Evolutionary conservation across 2,329 filamentous ascomycete genomes (phyloP).

Genomic region (Pseudogymnoascus sp.): DNA sequence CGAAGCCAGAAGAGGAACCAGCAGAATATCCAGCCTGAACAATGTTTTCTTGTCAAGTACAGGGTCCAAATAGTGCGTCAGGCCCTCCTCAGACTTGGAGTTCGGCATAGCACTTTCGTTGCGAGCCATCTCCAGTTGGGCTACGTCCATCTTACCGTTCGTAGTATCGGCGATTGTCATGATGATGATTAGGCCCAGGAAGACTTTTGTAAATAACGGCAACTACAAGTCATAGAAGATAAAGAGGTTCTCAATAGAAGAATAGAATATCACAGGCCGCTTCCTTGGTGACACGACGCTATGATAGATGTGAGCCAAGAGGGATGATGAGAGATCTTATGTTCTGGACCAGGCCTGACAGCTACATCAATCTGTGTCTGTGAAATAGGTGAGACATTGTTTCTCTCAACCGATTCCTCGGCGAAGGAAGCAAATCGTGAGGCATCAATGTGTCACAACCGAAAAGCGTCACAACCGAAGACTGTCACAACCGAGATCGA

Average conservation of each 20-base stretch:
- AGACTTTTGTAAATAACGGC: background rate
- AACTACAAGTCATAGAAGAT: background rate
- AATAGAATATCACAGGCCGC: background rate
- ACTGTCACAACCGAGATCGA: background rate
- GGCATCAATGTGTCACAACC: slow-evolving; percentile 44
- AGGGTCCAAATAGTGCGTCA: background rate
- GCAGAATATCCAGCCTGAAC: slow-evolving; percentile 1
- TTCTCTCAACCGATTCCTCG: slow-evolving; percentile 23
- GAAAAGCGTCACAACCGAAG: slow-evolving; percentile 36
- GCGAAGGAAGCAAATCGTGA: slow-evolving; percentile 42
- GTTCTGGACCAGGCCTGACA: background rate
- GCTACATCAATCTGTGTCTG: background rate
- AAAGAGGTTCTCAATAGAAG: slow-evolving; percentile 34
- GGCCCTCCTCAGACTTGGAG: background rate
- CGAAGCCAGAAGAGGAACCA: background rate
- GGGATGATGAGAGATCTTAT: background rate
- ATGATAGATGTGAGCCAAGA: background rate
- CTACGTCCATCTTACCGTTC: background rate
- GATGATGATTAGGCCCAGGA: slow-evolving; percentile 31
- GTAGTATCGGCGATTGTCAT: slow-evolving; percentile 23
- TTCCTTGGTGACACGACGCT: background rate
- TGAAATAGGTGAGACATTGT: background rate
- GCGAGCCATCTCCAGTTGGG: background rate
- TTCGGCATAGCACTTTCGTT: background rate
- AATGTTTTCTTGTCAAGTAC: background rate